Evolutionary conservation across 2,329 filamentous ascomycete species (phyloP), one percentile per base, ranked within the genome.

Genomic region (Claviceps spartinae): DNA sequence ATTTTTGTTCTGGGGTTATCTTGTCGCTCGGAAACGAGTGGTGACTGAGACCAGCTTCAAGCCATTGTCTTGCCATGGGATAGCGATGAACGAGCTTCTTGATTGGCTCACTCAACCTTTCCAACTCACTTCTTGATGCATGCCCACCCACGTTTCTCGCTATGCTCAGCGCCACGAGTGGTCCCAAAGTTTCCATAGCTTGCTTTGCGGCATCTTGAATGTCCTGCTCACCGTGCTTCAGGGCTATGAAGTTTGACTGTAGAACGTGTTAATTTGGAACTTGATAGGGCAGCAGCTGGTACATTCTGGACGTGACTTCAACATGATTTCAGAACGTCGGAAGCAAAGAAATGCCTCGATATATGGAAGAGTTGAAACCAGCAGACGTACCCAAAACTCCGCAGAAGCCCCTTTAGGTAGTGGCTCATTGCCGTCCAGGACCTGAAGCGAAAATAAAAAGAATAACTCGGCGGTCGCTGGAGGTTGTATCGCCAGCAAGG

Each of bases 381-480:
- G 22, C 8, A 14, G 13, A 61, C 73, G 58, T 67, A 85, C 82
- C 86, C 88, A 93, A 55, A 94, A 86, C 30, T 85, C 80, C 8
- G 82, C 79, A 1, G 87, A 79, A 2, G 85, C 79, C 34, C 77
- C 77, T 67, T 93, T 94, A 0, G 86, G 85, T 9, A 94, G 69
- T 0, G 85, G 81, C 54, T 93, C 87, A 34, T 75, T 79, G 13
- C 83, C 83, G 44, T 82, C 76, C 6, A 94, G 69, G 7, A 86
- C 81, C 58, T 79, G 77, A 13, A 93, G 69, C 0, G 82, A 78
- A 60, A 91, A 90, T 50, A 82, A 68, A 60, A 94, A 85, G 54
- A 88, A 76, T 58, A 75, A 79, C 54, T 85, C 80, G 1, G 85
- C 72, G 11, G 75, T 72, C 1, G 76, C 72, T 11, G 73, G 64